Evolutionary conservation across 257 asterid species (phyloP).

Genomic region (Solanum tacnaense): DNA sequence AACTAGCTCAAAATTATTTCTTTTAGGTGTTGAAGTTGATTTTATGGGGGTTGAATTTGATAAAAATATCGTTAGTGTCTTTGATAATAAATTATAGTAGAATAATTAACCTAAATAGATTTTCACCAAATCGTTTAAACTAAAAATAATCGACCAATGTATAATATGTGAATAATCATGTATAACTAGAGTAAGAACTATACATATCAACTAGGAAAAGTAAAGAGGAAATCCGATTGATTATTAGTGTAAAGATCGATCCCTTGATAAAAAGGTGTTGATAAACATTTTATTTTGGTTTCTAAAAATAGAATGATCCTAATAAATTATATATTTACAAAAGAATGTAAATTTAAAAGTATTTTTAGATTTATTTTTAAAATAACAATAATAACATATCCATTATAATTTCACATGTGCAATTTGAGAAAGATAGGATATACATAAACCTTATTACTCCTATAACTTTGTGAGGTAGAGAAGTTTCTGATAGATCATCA

Average conservation of each 20-base stretch:
- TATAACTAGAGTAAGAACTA: background rate
- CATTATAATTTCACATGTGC: background rate
- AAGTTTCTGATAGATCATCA: background rate
- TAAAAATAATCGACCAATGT: background rate
- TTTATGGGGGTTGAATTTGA: background rate
- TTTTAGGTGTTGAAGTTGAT: background rate
- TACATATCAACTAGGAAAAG: background rate
- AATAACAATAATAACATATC: too few species aligned
- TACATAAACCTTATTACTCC: background rate
- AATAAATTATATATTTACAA: background rate
- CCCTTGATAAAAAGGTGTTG: background rate
- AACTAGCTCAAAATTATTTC: background rate
- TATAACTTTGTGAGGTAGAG: background rate
- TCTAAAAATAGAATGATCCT: background rate
- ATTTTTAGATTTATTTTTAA: background rate
- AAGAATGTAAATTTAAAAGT: background rate
- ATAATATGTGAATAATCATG: too few species aligned
- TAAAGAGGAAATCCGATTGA: too few species aligned
- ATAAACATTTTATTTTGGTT: background rate
- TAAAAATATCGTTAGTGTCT: background rate
- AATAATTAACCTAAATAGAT: background rate
- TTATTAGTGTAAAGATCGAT: background rate
- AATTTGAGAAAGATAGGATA: background rate
- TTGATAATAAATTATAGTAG: background rate
- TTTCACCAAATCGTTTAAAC: background rate